Evolutionary conservation across 768 basidiomycete genomes (phyloP), one percentile per base, ranked within the genome.

Genomic region (Suillus weaverae): DNA sequence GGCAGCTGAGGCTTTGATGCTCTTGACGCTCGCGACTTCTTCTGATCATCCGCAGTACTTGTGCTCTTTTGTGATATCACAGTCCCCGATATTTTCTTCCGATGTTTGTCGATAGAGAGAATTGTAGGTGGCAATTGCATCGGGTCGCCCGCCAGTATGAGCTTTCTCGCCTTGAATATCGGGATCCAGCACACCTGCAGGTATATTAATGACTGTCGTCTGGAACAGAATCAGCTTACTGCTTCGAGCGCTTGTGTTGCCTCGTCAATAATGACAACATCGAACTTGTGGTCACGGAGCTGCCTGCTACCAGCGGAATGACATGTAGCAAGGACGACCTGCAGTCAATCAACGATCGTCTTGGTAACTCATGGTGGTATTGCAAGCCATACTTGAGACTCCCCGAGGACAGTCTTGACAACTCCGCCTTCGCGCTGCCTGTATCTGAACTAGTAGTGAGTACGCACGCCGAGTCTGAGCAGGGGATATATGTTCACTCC

Each of bases 171-270:
- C 74, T 96, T 97, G 76, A 96, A 86, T 62, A 98, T 91, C 0
- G 97, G 96, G 38, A 99, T 86, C 95, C 97, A 98, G 78, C 95
- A 98, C 41, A 68, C 68, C 66, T 66, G 46, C 22, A 62, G 38
- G 16, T 54, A 16, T 38, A 35, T 60, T 14, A 62, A 39, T 54
- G n/a, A 13, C 26, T 32, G 14, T 10, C n/a, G n/a, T 30, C 20
- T 35, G 54, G 11, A 66, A 41, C 9, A 57, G 32, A 44, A 38
- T 33, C 22, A 7, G 1, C 20, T 33, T 72, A 95, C 95, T 30
- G 95, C 94, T 78, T 99, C 97, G 16, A 97, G 72, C 4, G 96
- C 97, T 75, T 99, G 97, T 0, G 97, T 98, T 0, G 97, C 97
- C 78, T 99, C 97, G 69, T 99, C 97, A 62, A 99, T 96, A 54